A percentile compares a stretch with the other conserved stretches of the same genome.
Conservation (phyloP, 768 basidiomycete genomes). For the Lentinus brumalis region DNA sequence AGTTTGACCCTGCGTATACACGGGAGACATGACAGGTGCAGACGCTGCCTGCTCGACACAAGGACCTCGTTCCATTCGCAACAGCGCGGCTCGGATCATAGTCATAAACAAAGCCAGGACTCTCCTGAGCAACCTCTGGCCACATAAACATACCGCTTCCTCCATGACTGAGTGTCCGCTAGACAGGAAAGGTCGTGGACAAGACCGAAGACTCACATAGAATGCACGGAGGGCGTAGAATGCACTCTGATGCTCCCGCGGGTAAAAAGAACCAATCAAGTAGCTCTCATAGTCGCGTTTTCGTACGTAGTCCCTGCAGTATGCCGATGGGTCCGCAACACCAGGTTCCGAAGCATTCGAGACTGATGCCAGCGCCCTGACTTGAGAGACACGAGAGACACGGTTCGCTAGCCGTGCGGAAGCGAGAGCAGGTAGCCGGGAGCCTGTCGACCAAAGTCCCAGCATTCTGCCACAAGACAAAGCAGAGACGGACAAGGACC, state of each 20-base stretch:
- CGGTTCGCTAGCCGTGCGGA: neutral
- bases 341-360: constrained; percentile 11
- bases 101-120: too few species aligned
- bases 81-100: too few species aligned
- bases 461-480: neutral
- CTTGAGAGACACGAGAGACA: neutral
- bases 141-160: too few species aligned
- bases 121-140: too few species aligned
- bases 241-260: constrained; percentile 59
- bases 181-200: neutral
- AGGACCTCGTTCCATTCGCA: too few species aligned
- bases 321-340: constrained; percentile 42
- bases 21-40: too few species aligned
- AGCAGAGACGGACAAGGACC: too few species aligned
- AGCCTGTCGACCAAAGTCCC: neutral
- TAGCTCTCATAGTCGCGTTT: constrained; percentile 85
- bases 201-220: constrained; percentile 55
- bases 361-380: constrained; percentile 8
- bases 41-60: too few species aligned
- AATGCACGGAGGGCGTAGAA: constrained; percentile 85
- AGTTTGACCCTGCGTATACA: too few species aligned
- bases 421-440: neutral
- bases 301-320: constrained; percentile 72
- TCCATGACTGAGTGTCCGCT: neutral
- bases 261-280: constrained; percentile 70